These are phyloP conservation scores for Plasmodium ovale DNA, from an alignment of 169 alveolate genomes.

Conservation along the genomic window DNA sequence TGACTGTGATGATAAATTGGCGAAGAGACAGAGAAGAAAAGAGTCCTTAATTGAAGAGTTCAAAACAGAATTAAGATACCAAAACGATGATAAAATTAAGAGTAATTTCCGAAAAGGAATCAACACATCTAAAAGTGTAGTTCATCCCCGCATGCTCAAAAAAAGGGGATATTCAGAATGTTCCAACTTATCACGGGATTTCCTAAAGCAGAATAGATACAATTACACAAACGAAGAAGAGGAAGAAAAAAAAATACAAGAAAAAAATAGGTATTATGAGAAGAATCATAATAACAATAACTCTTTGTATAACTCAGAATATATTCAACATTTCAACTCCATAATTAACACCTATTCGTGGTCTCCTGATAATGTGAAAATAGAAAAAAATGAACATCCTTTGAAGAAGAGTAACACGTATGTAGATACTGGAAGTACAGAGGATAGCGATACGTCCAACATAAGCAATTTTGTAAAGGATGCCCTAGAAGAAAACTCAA, in stretches of 20 bases:
- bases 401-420: constrained; percentile 10
- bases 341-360: constrained; percentile 71
- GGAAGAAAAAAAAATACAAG: constrained; percentile 25
- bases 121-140: constrained; percentile 6
- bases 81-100: no score
- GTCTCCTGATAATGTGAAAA: constrained; percentile 47
- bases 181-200: not conserved
- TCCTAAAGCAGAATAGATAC: constrained; percentile 13
- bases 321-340: constrained; percentile 49
- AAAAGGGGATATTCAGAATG: not conserved
- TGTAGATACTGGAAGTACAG: constrained; percentile 31
- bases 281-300: constrained; percentile 1
- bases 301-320: constrained; percentile 26
- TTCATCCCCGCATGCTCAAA: not conserved
- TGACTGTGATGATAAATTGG: not conserved
- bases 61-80: no score
- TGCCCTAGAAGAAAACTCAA: constrained; percentile 26
- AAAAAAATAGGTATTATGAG: constrained; percentile 14
- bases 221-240: constrained; percentile 27
- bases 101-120: no score
- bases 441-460: constrained; percentile 41
- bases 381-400: constrained; percentile 10
- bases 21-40: not conserved
- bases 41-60: no score
- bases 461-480: constrained; percentile 40